phyloP scores from a whole-genome alignment of 805 yeast genomes.

The Maudiozyma turicensis region DNA sequence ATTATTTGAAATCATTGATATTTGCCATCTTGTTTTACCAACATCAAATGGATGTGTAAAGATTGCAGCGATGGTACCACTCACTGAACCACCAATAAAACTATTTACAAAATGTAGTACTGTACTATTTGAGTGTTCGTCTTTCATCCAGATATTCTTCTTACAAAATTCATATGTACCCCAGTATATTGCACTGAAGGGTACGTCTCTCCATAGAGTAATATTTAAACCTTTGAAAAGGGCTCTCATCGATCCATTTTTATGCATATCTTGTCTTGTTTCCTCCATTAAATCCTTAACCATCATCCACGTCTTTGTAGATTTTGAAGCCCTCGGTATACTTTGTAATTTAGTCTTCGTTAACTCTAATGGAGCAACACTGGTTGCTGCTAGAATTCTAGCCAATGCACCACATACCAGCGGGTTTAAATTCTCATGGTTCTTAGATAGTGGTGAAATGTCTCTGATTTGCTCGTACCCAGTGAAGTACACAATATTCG shows the following conservation, averaged over 20 bases:
- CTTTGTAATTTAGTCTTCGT: conserved; percentile 84
- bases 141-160: conserved; percentile 9
- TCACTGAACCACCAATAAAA: conserved; percentile 71
- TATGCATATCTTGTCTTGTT: conserved; percentile 38
- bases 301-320: conserved; percentile 24
- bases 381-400: conserved; percentile 71
- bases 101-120: conserved; percentile 40
- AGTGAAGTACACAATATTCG: conserved; percentile 87
- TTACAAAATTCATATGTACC: conserved; percentile 60
- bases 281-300: conserved; percentile 43
- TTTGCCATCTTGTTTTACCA: conserved; percentile 87
- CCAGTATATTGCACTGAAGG: conserved; percentile 95
- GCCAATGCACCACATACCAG: conserved; percentile 80
- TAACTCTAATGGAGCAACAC: conserved; percentile 80
- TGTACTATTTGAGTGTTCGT: not conserved
- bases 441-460: conserved; percentile 43
- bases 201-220: conserved; percentile 95
- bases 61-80: conserved; percentile 81
- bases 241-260: conserved; percentile 45
- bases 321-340: conserved; percentile 45
- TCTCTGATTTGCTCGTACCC: conserved; percentile 86
- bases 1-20: conserved; percentile 28
- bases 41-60: conserved; percentile 94
- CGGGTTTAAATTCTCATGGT: conserved; percentile 47
- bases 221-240: conserved; percentile 78